Percentiles rank a stretch among this genome's conserved stretches.
These are phyloP conservation scores for Fusarium bulbicola DNA, from an alignment of 2,329 filamentous ascomycete species.

Conservation along the genomic window DNA sequence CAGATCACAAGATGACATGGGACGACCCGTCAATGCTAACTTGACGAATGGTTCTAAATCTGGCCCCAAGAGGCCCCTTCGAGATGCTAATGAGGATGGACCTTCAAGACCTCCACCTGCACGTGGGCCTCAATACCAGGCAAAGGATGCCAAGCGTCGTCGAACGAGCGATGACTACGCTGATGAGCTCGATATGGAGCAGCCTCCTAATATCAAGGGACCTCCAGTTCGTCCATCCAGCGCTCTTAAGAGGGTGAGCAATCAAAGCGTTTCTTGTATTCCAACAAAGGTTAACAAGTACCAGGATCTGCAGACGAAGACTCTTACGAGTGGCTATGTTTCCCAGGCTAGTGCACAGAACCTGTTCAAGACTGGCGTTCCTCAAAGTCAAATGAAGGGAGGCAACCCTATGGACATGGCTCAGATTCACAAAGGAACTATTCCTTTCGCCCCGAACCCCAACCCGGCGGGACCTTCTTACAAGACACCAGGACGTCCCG, in stretches of 20 bases:
- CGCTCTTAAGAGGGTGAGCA: constrained; percentile 71
- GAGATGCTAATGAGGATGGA: constrained; percentile 66
- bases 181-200: constrained; percentile 67
- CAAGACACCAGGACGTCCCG: constrained; percentile 75
- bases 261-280: background rate
- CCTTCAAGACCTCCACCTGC: constrained; percentile 55
- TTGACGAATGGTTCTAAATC: constrained; percentile 71
- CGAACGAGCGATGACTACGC: constrained; percentile 79
- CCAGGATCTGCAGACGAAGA: constrained; percentile 70
- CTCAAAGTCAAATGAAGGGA: constrained; percentile 70
- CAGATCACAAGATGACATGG: constrained; percentile 65
- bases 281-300: constrained; percentile 46
- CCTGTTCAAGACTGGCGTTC: constrained; percentile 73
- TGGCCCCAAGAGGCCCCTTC: constrained; percentile 74
- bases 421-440: constrained; percentile 88
- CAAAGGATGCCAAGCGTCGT: constrained; percentile 80
- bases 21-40: constrained; percentile 67
- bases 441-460: constrained; percentile 82
- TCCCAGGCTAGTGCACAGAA: constrained; percentile 63
- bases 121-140: constrained; percentile 70
- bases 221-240: constrained; percentile 86
- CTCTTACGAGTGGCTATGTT: constrained; percentile 69
- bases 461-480: constrained; percentile 64
- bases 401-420: constrained; percentile 82
- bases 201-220: constrained; percentile 73